Conservation (phyloP, 2,329 filamentous ascomycete genomes). For the Juglanconis sp. region DNA sequence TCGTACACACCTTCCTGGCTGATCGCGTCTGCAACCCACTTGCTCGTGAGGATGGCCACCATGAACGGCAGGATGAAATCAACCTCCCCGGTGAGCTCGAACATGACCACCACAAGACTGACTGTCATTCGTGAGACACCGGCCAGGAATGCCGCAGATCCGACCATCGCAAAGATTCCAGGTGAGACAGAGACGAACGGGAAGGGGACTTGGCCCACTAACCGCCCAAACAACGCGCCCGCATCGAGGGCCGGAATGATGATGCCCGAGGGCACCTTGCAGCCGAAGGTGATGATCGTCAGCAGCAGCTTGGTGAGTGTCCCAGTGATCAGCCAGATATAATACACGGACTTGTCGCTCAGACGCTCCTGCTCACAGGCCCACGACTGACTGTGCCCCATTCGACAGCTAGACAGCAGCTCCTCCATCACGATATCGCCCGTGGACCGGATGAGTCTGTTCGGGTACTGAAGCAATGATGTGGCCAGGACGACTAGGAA, state of each 20-base stretch:
- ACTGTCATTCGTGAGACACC: conserved; percentile 44
- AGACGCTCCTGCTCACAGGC: conserved; percentile 48
- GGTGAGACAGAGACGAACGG: conserved; percentile 42
- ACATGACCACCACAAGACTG: conserved; percentile 56
- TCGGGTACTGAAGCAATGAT: conserved; percentile 53
- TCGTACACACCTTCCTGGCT: conserved; percentile 55
- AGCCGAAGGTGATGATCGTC: conserved; percentile 56
- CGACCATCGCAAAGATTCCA: conserved; percentile 60
- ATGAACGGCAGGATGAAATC: conserved; percentile 57
- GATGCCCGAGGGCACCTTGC: conserved; percentile 58
- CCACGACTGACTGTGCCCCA: conserved; percentile 34
- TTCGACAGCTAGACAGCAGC: conserved; percentile 52
- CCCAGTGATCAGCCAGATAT: conserved; percentile 50
- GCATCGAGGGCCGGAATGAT: conserved; percentile 59
- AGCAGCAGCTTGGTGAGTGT: conserved; percentile 52
- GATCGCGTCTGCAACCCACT: conserved; percentile 56
- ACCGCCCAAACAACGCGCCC: conserved; percentile 55
- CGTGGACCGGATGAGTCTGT: conserved; percentile 50
- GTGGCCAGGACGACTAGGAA: conserved; percentile 51
- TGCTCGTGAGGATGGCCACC: conserved; percentile 57
- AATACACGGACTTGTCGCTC: conserved; percentile 37
- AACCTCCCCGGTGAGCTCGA: conserved; percentile 57
- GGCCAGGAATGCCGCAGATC: conserved; percentile 55
- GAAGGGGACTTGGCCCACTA: conserved; percentile 37
- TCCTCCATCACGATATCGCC: conserved; percentile 56